Percentiles rank a stretch among this genome's conserved stretches.
Conservation (phyloP, 2,329 filamentous ascomycete genomes). For the Pyricularia grisea region DNA sequence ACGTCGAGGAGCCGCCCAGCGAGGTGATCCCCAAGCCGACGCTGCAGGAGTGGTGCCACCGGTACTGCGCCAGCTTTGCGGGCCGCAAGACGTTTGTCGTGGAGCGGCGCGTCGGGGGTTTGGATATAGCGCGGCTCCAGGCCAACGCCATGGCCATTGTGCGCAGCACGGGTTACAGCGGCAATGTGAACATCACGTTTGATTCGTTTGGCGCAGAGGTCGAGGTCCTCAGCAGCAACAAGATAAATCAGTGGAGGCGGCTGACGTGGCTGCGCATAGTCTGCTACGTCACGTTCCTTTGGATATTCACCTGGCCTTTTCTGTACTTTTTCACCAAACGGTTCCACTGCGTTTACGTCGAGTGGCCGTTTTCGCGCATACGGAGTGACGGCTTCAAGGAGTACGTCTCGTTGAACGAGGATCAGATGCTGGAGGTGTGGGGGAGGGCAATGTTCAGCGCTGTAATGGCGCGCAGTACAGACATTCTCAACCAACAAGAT, state of each 20-base stretch:
- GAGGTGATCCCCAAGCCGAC: constrained; percentile 27
- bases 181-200: constrained; percentile 50
- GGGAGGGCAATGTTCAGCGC: constrained; percentile 48
- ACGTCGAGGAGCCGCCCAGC: constrained; percentile 27
- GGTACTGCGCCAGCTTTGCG: constrained; percentile 50
- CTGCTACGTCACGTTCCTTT: constrained; percentile 58
- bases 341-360: constrained; percentile 52
- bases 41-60: constrained; percentile 56
- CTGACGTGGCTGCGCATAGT: constrained; percentile 54
- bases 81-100: constrained; percentile 48
- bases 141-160: constrained; percentile 45
- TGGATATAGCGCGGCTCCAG: constrained; percentile 46
- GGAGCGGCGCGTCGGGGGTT: constrained; percentile 44
- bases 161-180: constrained; percentile 57
- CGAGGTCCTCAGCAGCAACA: constrained; percentile 54
- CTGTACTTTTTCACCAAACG: constrained; percentile 59
- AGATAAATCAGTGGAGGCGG: constrained; percentile 55
- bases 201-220: constrained; percentile 45
- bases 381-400: constrained; percentile 22
- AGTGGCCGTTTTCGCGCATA: constrained; percentile 46
- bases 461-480: constrained; percentile 47
- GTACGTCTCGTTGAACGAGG: constrained; percentile 46
- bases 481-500: constrained; percentile 47
- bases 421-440: constrained; percentile 57
- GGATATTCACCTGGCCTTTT: constrained; percentile 63